Evolutionary conservation across 495 filamentous ascomycete species (phyloP).

Genomic region (Saxophila tyrrhenica): DNA sequence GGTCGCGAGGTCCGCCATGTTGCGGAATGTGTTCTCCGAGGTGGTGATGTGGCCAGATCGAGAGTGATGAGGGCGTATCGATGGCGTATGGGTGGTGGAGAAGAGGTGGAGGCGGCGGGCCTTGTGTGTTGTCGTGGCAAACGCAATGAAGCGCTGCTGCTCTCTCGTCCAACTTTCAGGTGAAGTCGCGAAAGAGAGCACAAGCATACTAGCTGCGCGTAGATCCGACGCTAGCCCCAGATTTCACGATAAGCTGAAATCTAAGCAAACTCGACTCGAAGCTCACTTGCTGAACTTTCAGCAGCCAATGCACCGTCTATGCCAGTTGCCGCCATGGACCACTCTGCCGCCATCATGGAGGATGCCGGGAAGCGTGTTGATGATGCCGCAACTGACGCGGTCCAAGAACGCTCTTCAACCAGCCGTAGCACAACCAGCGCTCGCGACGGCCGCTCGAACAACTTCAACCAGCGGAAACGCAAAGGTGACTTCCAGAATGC

Average conservation of each 20-base stretch:
- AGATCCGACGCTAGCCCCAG: background rate
- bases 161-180: too few relatives aligned
- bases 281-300: background rate
- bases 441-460: background rate
- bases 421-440: background rate
- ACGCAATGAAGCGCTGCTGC: constrained; percentile 18
- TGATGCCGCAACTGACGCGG: background rate
- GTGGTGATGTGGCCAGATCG: too few relatives aligned
- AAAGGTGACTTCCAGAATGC: constrained; percentile 3
- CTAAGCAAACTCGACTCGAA: background rate
- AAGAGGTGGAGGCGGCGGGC: too few relatives aligned
- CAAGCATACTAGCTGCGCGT: background rate
- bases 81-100: background rate
- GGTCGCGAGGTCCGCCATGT: constrained; percentile 73
- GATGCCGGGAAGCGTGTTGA: constrained; percentile 12
- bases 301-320: background rate
- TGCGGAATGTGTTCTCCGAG: background rate
- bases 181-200: background rate
- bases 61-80: too few relatives aligned
- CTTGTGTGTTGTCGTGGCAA: constrained; percentile 3
- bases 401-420: background rate
- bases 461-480: constrained; percentile 10
- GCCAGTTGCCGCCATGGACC: constrained; percentile 13
- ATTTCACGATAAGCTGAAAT: background rate
- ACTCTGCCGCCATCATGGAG: constrained; percentile 12